These are phyloP conservation scores for Fusarium sp. DNA, from an alignment of 2,329 filamentous ascomycete species.

Conservation along the genomic window DNA sequence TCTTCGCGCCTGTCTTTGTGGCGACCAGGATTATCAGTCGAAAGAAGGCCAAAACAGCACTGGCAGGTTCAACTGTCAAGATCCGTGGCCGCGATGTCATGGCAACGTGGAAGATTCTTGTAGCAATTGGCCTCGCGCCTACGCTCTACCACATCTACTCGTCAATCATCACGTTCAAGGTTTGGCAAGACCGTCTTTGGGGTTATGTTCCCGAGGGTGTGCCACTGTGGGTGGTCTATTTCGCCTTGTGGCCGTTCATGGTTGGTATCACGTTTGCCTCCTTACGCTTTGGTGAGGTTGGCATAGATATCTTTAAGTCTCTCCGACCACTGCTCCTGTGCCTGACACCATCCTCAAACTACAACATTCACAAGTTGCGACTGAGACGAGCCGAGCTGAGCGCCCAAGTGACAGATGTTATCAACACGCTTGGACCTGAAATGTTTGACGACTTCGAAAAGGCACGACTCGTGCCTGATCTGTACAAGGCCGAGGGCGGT, in stretches of 20 bases:
- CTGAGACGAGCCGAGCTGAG: constrained; percentile 79
- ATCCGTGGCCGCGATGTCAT: constrained; percentile 90
- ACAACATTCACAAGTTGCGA: constrained; percentile 84
- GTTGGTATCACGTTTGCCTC: constrained; percentile 92
- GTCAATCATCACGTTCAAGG: constrained; percentile 78
- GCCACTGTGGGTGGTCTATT: constrained; percentile 81
- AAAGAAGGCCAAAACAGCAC: constrained; percentile 84
- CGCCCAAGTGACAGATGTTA: constrained; percentile 86
- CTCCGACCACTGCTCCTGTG: constrained; percentile 88
- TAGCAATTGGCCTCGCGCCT: constrained; percentile 86
- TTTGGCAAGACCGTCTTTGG: constrained; percentile 83
- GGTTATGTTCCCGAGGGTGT: constrained; percentile 86
- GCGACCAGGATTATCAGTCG: constrained; percentile 85
- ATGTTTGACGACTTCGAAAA: constrained; percentile 97
- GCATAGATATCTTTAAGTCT: constrained; percentile 98
- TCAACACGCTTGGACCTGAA: constrained; percentile 95
- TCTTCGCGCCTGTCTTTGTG: constrained; percentile 91
- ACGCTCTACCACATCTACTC: constrained; percentile 87
- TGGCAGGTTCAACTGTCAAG: constrained; percentile 90
- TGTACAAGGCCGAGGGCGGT: constrained; percentile 57
- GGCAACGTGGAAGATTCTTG: constrained; percentile 93
- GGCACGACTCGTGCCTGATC: constrained; percentile 75
- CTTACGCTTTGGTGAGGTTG: constrained; percentile 95
- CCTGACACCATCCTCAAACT: constrained; percentile 85
- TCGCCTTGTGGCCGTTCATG: constrained; percentile 84